A percentile compares a stretch with the other conserved stretches of the same genome.
These are phyloP conservation scores for Fusarium beomiforme DNA, from an alignment of 2,329 filamentous ascomycete species.

Conservation along the genomic window DNA sequence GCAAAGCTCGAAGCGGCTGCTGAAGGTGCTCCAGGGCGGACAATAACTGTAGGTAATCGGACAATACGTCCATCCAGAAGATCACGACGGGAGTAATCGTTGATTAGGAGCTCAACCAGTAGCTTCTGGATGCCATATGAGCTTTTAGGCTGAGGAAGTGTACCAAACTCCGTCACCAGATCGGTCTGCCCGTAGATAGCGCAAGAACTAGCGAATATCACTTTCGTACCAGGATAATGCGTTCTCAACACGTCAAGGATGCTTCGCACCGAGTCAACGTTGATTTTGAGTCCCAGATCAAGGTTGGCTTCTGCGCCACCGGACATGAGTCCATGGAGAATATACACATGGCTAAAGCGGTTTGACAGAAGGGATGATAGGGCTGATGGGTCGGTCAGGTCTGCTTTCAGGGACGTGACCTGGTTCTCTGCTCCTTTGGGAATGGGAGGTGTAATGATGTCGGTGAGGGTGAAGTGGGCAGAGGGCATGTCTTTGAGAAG, in stretches of 20 bases:
- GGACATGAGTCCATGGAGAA: constrained; percentile 73
- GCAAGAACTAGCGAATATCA: constrained; percentile 69
- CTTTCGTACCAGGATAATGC: constrained; percentile 57
- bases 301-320: constrained; percentile 68
- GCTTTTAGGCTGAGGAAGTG: constrained; percentile 58
- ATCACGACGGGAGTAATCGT: constrained; percentile 56
- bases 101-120: constrained; percentile 61
- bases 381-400: constrained; percentile 34
- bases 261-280: constrained; percentile 64
- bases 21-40: constrained; percentile 68
- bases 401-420: constrained; percentile 37
- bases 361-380: constrained; percentile 42
- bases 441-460: constrained; percentile 63
- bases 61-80: constrained; percentile 66
- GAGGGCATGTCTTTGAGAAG: constrained; percentile 55
- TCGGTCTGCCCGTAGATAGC: constrained; percentile 63
- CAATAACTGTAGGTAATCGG: constrained; percentile 68
- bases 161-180: constrained; percentile 28
- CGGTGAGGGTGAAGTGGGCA: constrained; percentile 63
- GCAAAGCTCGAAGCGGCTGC: constrained; percentile 70
- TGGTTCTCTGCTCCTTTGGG: constrained; percentile 50
- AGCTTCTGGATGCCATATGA: constrained; percentile 71
- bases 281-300: constrained; percentile 64
- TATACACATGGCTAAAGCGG: constrained; percentile 59
- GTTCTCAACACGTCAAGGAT: constrained; percentile 62